Conservation (phyloP, 371 early-diverging fungal species). For the Batrachochytrium dendrobatidis region DNA sequence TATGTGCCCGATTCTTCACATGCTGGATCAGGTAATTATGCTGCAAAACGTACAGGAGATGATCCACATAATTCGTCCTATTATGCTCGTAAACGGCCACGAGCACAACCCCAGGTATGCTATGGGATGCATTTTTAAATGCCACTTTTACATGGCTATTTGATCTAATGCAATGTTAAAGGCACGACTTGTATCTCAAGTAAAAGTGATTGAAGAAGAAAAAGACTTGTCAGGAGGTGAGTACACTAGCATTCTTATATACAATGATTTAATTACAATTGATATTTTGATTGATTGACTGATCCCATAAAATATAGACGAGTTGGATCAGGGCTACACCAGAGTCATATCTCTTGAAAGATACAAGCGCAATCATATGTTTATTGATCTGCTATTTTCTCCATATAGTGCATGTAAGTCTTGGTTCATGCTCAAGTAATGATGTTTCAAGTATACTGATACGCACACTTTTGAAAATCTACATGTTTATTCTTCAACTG, state of each 20-base stretch:
- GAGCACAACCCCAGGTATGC: too few relatives aligned
- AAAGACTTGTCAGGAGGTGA: slow-evolving; percentile 15
- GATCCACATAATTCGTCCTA: too few relatives aligned
- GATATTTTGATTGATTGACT: too few relatives aligned
- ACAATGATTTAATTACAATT: neutral
- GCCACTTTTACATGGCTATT: too few relatives aligned
- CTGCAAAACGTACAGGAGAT: neutral
- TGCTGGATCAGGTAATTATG: neutral
- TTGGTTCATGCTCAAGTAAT: too few relatives aligned
- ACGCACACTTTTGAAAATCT: too few relatives aligned
- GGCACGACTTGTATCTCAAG: slow-evolving; percentile 4
- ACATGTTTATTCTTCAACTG: too few relatives aligned
- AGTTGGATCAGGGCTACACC: slow-evolving; percentile 58
- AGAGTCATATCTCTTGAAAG: slow-evolving; percentile 68
- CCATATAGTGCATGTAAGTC: slow-evolving; percentile 51
- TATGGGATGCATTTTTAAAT: too few relatives aligned
- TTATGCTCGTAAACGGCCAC: too few relatives aligned
- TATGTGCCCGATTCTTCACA: neutral
- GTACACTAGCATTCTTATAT: neutral
- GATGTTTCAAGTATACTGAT: too few relatives aligned
- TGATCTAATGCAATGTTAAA: too few relatives aligned
- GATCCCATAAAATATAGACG: slow-evolving; percentile 49
- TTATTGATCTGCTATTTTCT: slow-evolving; percentile 67
- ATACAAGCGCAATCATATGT: slow-evolving; percentile 74
- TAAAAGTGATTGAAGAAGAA: slow-evolving; percentile 17